A percentile compares a stretch with the other conserved stretches of the same genome.
Evolutionary conservation across 768 basidiomycete species (phyloP).

Genomic region (Exsudoporus frostii): DNA sequence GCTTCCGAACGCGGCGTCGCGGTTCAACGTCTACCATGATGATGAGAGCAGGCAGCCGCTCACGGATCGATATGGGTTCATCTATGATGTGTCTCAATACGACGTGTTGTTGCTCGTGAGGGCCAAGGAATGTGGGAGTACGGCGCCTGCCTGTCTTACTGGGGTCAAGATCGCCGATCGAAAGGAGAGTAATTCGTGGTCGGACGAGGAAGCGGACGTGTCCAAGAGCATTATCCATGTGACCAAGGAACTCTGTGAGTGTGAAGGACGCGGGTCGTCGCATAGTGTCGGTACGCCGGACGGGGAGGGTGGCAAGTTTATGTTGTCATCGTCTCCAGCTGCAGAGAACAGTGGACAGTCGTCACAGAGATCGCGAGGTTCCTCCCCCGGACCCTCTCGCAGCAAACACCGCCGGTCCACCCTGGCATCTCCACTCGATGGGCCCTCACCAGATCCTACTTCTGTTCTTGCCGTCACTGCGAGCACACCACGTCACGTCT

Average conservation of each 20-base stretch:
- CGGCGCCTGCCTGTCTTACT: constrained; percentile 81
- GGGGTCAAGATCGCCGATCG: constrained; percentile 87
- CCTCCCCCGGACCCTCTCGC: constrained; percentile 51
- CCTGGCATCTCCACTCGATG: constrained; percentile 28
- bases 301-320: constrained; percentile 5
- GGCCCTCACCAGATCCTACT: constrained; percentile 24
- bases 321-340: constrained; percentile 11
- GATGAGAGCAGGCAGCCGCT: constrained; percentile 56
- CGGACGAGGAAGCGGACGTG: constrained; percentile 55
- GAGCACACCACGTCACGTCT: constrained; percentile 70
- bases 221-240: constrained; percentile 34
- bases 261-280: constrained; percentile 31
- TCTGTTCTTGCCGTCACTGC: constrained; percentile 60
- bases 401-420: constrained; percentile 45
- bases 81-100: constrained; percentile 81
- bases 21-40: constrained; percentile 48
- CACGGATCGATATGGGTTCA: constrained; percentile 88
- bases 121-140: constrained; percentile 67
- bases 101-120: constrained; percentile 74
- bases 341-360: constrained; percentile 27
- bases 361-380: constrained; percentile 28
- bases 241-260: constrained; percentile 40
- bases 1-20: constrained; percentile 52
- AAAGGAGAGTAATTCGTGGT: constrained; percentile 75
- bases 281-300: constrained; percentile 7